Evolutionary conservation across 1,139 yeast species (phyloP), one percentile per base, ranked within the genome.

Genomic region (Pichia sp.): DNA sequence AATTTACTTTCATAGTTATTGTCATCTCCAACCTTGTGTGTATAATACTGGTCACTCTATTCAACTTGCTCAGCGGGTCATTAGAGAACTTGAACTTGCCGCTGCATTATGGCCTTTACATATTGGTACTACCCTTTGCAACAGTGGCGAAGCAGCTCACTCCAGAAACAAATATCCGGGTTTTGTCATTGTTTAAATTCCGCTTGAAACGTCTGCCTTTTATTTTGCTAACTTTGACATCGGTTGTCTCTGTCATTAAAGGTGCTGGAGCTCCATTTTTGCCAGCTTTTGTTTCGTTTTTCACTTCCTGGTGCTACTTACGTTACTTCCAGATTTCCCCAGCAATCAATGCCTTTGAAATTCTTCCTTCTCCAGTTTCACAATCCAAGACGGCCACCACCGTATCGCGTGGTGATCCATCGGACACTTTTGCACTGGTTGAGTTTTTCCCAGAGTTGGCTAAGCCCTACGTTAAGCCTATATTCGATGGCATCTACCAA

Each of bases 81-180:
- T 58, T 58, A 10, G 73, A 76, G 73, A 71, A 70, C 2, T 31
- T 54, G 13, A 48, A 50, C 16, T 41, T 43, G 4, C 69, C 70
- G 5, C 49, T 66, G 52, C 66, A 66, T 50, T 64, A 87, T 52
- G 97, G 96, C 0, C 83, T 89, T 21, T 77, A 82, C 42, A 82
- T 89, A 1, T 71, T 88, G 54, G 75, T 86, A 57, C 74, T 87
- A 63, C 93, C 89, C 3, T 85, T 87, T 60, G 71, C 90, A 54
- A 96, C 91, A 36, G 95, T 90, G 8, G 80, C 89, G 66, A 90
- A 89, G 68, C 97, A 91, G 68, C 73, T 88, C 60, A 82, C 87
- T 31, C 97, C 97, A 5, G 97, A 91, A 65, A 95, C 89, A 64
- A 83, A 88, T 51, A 77, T 89, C 51, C 79, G 80, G 26, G 70